Evolutionary conservation across 768 basidiomycete species (phyloP), one percentile per base, ranked within the genome.

Genomic region (Clavulina sp.): DNA sequence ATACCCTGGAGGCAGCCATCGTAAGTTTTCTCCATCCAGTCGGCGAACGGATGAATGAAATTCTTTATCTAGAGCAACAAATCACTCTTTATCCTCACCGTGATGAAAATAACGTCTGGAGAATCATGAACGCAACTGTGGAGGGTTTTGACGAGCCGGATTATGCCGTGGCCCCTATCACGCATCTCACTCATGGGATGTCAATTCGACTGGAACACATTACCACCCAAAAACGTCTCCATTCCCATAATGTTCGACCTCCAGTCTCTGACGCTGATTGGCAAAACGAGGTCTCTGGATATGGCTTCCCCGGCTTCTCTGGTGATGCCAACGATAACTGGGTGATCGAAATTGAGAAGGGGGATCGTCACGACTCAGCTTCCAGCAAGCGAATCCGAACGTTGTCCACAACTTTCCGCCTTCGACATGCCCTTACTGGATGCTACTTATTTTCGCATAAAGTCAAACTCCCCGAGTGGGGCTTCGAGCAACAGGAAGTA

Each of bases 381-480:
- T 84, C 84, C 13, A 62, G 63, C 40, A 80, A 80, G 60, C 73
- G 86, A 18, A 57, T 99, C 18, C 71, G 81, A 59, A 84, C 95
- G 4, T 64, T 97, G 5, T 68, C 84, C 49, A 89, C 86, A 3
- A 71, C 75, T 38, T 93, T 97, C 68, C 73, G 82, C 58, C 66
- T 99, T 43, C 70, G 80, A 50, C 95, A 99, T 65, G 70, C 74
- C 18, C 69, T 92, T 57, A 84, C 85, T 0, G 91, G 92, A 0
- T 99, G 95, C 64, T 97, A 95, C 63, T 73, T 99, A 33, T 99
- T 97, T 71, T 89, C 85, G 23, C 95, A 99, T 69, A 95, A 95
- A 65, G 83, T 96, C 60, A 97, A 97, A 67, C 69, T 99, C 1
- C 95, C 95, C 0, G 85, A 95, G 3, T 99, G 95, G 95, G 95